A percentile compares a stretch with the other conserved stretches of the same genome.
phyloP scores from a whole-genome alignment of 441 rosid genomes.

The Pelargonium cotyledonis region DNA sequence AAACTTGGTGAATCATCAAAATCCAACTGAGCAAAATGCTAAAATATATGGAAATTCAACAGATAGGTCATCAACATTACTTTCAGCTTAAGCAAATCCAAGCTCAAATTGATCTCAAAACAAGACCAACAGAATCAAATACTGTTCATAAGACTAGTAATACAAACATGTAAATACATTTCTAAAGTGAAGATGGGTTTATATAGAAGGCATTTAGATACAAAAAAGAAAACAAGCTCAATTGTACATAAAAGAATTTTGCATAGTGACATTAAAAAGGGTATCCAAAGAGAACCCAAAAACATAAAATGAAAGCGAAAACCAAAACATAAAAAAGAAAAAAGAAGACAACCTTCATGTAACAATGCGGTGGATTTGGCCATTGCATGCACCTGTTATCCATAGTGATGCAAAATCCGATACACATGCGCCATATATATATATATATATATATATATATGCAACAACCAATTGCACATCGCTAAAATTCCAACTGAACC shows the following conservation, averaged over 20 bases:
- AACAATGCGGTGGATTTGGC: conserved; percentile 15
- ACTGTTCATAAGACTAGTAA: background rate
- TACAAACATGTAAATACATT: background rate
- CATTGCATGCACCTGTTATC: conserved; percentile 15
- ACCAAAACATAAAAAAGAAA: background rate
- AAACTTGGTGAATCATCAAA: too few relatives aligned
- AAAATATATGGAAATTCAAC: too few relatives aligned
- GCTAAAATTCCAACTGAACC: conserved; percentile 11
- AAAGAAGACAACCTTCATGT: background rate
- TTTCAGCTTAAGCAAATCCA: too few relatives aligned
- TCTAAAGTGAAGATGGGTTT: background rate
- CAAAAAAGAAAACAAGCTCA: conserved; percentile 23
- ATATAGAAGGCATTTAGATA: conserved; percentile 24
- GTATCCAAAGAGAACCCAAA: too few relatives aligned
- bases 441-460: too few relatives aligned
- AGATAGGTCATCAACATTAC: too few relatives aligned
- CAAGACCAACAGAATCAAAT: background rate
- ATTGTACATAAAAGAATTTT: conserved; percentile 21
- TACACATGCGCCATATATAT: background rate
- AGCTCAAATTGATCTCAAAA: background rate
- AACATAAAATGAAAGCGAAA: too few relatives aligned
- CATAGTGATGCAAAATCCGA: conserved; percentile 15
- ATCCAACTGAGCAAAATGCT: too few relatives aligned
- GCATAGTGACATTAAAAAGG: background rate
- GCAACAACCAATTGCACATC: conserved; percentile 12